A percentile compares a stretch with the other conserved stretches of the same genome.
Evolutionary conservation across 2,329 filamentous ascomycete genomes (phyloP).

Genomic region (Scytalidium lignicola): DNA sequence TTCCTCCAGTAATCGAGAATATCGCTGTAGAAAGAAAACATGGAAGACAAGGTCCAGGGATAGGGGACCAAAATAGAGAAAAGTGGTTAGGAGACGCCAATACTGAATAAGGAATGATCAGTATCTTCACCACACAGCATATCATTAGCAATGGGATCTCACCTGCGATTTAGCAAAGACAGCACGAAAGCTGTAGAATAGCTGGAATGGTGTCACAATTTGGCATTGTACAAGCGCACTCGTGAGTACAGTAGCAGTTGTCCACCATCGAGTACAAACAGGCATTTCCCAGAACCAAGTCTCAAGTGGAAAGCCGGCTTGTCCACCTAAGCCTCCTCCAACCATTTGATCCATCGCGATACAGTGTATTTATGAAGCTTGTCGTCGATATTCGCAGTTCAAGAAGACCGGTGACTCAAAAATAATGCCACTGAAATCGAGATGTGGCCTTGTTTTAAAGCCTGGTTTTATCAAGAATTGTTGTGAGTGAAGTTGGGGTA

Average conservation of each 20-base stretch:
- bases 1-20: conserved; percentile 91
- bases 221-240: conserved; percentile 90
- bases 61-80: conserved; percentile 94
- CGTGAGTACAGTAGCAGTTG: conserved; percentile 81
- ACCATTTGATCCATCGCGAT: conserved; percentile 30
- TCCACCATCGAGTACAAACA: conserved; percentile 94
- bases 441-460: not conserved
- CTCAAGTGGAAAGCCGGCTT: conserved; percentile 72
- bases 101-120: conserved; percentile 52
- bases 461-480: not conserved
- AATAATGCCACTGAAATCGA: no score
- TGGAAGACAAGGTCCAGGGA: conserved; percentile 94
- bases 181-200: conserved; percentile 92
- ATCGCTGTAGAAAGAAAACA: conserved; percentile 96
- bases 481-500: not conserved
- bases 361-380: not conserved
- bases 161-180: conserved; percentile 93
- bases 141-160: conserved; percentile 25
- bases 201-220: conserved; percentile 85
- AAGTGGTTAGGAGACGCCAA: conserved; percentile 93
- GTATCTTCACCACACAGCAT: not conserved
- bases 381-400: not conserved
- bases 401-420: no score
- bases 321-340: conserved; percentile 37
- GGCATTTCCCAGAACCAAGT: conserved; percentile 99